Base-by-base conservation (phyloP, 805 yeast genomes). In the Metschnikowia kofuensis region DNA sequence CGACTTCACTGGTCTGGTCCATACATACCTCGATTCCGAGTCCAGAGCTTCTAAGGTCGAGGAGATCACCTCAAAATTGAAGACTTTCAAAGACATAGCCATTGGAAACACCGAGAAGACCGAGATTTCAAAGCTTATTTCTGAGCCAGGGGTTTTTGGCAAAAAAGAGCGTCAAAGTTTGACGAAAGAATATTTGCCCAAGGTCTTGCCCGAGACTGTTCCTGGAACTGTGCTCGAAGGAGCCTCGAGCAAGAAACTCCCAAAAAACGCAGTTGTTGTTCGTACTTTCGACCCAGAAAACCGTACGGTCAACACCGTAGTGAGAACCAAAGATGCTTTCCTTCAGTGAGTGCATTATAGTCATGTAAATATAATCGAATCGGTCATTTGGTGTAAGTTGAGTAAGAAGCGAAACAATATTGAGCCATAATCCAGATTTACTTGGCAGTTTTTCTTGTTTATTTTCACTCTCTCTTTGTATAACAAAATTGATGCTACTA, bases 221-320 rank as follows among this genome's bases (percentile, higher is more conserved):
- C 64, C 66, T 11, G 76, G 69, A 26, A 65, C 76, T 14, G 77
- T 76, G 16, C 56, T 74, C 12, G 66, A 62, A 35, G 54, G 53
- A n/a, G 50, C 57, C 35, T 61, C 64, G 36, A 70, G 75, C n/a
- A 68, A 66, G 50, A 79, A 79, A 50, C 59, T 60, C 37, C 72
- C 74, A 39, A 82, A 82, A 59, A 74, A 76, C 26, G 74, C 79
- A 15, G 65, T 74, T 36, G 71, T 78, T 12, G 71, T 78, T 47
- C 77, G 78, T 56, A 77, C 83, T 49, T 88, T 84, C 78, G 83
- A 88, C 63, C 79, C 82, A 47, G 74, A 68, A 21, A 74, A 74
- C 40, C 72, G 80, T 54, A 71, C 65, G 50, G 72, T 84, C 35
- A 83, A 80, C 51, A 68, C 74, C 7, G 69, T 84, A 50, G 73